Percentiles rank a stretch among this genome's conserved stretches.
phyloP scores from a whole-genome alignment of 768 basidiomycete species.

The Pleurotus tuber-regium region DNA sequence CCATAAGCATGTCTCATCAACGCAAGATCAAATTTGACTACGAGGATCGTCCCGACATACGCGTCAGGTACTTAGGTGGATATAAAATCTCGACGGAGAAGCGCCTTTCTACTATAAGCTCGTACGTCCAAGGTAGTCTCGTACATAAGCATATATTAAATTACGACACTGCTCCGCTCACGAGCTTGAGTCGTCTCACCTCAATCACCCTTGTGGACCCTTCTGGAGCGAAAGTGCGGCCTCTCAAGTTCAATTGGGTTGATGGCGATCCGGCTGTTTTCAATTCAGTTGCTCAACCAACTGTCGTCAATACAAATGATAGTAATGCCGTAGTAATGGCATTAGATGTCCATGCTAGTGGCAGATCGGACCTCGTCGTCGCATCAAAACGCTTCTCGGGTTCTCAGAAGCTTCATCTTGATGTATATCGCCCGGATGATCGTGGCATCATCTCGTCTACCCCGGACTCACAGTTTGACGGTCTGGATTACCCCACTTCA shows the following conservation, averaged over 20 bases:
- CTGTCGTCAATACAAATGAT: neutral
- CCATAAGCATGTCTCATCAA: constrained; percentile 1
- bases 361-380: constrained; percentile 2
- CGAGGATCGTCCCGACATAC: neutral
- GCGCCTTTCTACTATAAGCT: constrained; percentile 2
- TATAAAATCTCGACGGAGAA: constrained; percentile 5
- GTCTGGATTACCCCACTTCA: neutral
- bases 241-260: constrained; percentile 2
- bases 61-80: neutral
- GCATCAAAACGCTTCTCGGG: constrained; percentile 1
- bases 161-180: constrained; percentile 5
- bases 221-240: neutral
- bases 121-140: neutral
- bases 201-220: neutral
- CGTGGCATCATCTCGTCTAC: neutral
- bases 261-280: neutral
- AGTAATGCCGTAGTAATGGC: constrained; percentile 2
- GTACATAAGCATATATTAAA: constrained; percentile 1
- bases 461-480: neutral
- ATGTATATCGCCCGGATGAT: constrained; percentile 2
- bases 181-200: neutral
- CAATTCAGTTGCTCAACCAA: neutral
- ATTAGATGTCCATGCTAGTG: constrained; percentile 5
- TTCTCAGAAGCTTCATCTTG: neutral
- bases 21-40: constrained; percentile 1